Evolutionary conservation across 352 stramenopile species (phyloP).

Genomic region (Phytopythium helicoides): DNA sequence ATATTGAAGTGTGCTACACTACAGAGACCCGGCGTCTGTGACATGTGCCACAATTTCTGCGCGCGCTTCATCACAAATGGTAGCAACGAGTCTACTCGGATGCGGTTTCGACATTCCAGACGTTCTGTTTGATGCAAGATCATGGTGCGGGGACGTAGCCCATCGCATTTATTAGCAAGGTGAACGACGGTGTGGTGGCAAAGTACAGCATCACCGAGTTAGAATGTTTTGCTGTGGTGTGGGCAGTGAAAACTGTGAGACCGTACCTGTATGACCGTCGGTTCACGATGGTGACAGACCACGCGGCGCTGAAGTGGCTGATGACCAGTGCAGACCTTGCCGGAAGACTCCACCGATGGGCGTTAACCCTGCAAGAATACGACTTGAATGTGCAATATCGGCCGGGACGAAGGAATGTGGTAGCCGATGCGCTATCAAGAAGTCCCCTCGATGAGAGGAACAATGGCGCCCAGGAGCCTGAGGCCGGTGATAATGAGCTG

Average conservation of each 20-base stretch:
- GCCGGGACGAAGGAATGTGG: conserved; percentile 9
- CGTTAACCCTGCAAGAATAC: conserved; percentile 19
- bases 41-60: too few relatives aligned
- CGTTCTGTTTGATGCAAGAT: conserved; percentile 23
- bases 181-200: conserved; percentile 11
- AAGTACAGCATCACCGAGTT: conserved; percentile 23
- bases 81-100: too few relatives aligned
- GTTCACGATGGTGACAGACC: conserved; percentile 20
- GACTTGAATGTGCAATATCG: conserved; percentile 15
- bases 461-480: neutral
- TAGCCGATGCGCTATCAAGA: conserved; percentile 16
- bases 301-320: conserved; percentile 20
- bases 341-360: conserved; percentile 11
- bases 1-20: too few relatives aligned
- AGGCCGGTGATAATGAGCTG: conserved; percentile 2
- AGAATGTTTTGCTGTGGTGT: conserved; percentile 21
- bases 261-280: conserved; percentile 13
- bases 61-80: too few relatives aligned
- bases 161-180: conserved; percentile 16
- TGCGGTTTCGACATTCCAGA: too few relatives aligned
- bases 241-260: conserved; percentile 19
- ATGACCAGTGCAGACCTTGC: conserved; percentile 10
- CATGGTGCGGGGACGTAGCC: conserved; percentile 7
- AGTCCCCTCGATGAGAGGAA: conserved; percentile 2
- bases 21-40: too few relatives aligned